Base-by-base conservation (phyloP, 805 yeast species). In the Metschnikowia lunata region DNA sequence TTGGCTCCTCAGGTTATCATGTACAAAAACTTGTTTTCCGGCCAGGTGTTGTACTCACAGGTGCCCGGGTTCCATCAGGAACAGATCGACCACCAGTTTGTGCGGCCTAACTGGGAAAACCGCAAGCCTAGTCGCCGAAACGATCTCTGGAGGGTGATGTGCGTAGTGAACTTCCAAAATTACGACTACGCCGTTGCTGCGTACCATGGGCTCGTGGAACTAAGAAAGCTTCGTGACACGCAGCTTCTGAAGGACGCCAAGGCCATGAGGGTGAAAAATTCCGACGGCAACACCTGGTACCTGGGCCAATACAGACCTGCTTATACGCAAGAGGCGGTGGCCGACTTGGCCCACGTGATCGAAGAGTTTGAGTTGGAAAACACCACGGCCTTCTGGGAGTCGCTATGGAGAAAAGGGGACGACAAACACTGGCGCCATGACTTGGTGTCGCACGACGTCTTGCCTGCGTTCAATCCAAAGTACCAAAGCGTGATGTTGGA, bases 111-210 rank as follows among this genome's bases (percentile, higher is more conserved):
- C 71, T 87, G 96, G 95, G 85, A 87, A 60, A 88, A 90, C 71
- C 75, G 85, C 58, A 78, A 76, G 55, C 97, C 97, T 4, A 70
- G 79, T 32, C 72, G 81, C 55, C 80, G 98, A 67, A 76, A 83
- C 55, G 98, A 90, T 64, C 72, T 89, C 40, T 90, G 97, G 97
- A 75, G 91, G 56, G 76, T 90, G 42, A 79, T 91, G 87, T 87
- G 93, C 36, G 93, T 89, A 35, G 89, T 87, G 1, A 79, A 79
- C 50, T 78, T 85, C 51, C 71, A 72, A 33, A 63, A 63, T 40
- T 80, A 82, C 59, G 83, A 81, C 39, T 65, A 73, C 35, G 87
- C 96, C 1, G 78, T 80, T 12, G 79, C 82, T 35, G 84, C 93
- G 7, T 88, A 82, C 65, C 78, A 83, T 48, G 85, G 83, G 26